Conservation (phyloP, 805 yeast species). For the Yarrowia hollandica region DNA sequence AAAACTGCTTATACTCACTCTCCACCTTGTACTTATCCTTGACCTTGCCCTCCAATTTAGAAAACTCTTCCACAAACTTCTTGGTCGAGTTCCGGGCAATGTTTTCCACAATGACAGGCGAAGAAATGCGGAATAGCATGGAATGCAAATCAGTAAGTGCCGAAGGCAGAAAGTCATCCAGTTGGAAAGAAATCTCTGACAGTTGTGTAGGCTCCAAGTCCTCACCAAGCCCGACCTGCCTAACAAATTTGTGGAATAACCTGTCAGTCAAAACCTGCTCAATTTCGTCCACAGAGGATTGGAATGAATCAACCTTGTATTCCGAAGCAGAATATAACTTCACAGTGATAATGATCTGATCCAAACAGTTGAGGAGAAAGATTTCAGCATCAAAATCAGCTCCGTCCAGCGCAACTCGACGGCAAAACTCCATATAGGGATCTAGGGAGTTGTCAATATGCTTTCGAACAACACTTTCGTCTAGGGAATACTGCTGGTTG, state of each 20-base stretch:
- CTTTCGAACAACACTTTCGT: slow-evolving; percentile 32
- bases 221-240: slow-evolving; percentile 11
- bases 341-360: slow-evolving; percentile 39
- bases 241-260: slow-evolving; percentile 33
- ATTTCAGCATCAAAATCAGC: slow-evolving; percentile 37
- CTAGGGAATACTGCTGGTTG: slow-evolving; percentile 30
- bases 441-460: slow-evolving; percentile 41
- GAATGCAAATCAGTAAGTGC: slow-evolving; percentile 40
- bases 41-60: slow-evolving; percentile 38
- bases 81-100: slow-evolving; percentile 39
- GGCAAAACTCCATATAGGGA: slow-evolving; percentile 40
- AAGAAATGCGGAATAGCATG: slow-evolving; percentile 38
- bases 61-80: slow-evolving; percentile 40
- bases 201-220: slow-evolving; percentile 31
- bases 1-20: slow-evolving; percentile 32
- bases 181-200: slow-evolving; percentile 32
- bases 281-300: slow-evolving; percentile 36
- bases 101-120: slow-evolving; percentile 41
- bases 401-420: slow-evolving; percentile 36
- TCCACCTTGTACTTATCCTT: slow-evolving; percentile 36
- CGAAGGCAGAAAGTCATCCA: slow-evolving; percentile 43
- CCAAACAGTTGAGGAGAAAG: slow-evolving; percentile 42
- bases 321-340: slow-evolving; percentile 39
- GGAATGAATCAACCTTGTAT: slow-evolving; percentile 39
- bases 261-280: slow-evolving; percentile 36